Percentiles rank a stretch among this genome's conserved stretches.
Evolutionary conservation across 192 early-diverging fungal species (phyloP).

Genomic region (Coemansia sp.): DNA sequence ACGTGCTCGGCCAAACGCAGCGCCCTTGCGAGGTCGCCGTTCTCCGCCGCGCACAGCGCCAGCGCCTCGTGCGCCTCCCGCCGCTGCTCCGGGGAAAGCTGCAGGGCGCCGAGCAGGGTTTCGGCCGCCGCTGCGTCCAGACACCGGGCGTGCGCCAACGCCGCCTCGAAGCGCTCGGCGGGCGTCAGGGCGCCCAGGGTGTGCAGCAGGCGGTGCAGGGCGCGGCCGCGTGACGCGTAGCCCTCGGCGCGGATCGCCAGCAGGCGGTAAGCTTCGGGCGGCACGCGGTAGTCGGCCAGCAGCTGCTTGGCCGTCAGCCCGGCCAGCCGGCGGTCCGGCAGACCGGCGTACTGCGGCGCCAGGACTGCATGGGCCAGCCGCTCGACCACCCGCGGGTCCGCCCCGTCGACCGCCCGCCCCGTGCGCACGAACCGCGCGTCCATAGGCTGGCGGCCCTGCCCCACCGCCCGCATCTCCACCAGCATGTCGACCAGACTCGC

Average conservation of each 20-base stretch:
- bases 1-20: constrained; percentile 6
- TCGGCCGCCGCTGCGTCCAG: constrained; percentile 10
- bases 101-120: no score
- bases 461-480: constrained; percentile 14
- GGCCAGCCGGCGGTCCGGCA: constrained; percentile 32
- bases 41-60: constrained; percentile 29
- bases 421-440: constrained; percentile 15
- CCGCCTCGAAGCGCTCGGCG: constrained; percentile 17
- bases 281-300: constrained; percentile 19
- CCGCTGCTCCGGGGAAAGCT: no score
- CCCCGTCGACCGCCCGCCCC: neutral
- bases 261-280: no score
- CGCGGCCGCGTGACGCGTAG: constrained; percentile 17
- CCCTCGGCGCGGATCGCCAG: constrained; percentile 23
- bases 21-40: neutral
- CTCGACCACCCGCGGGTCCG: neutral
- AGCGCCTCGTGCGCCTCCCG: constrained; percentile 23
- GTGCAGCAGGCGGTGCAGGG: neutral
- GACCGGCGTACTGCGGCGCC: constrained; percentile 15
- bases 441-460: constrained; percentile 5
- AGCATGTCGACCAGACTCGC: constrained; percentile 24
- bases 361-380: constrained; percentile 15
- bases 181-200: neutral
- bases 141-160: constrained; percentile 37
- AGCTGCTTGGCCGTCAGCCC: constrained; percentile 42